Conservation (phyloP, 176 grass and related monocot species). For the Musa acuminata region DNA sequence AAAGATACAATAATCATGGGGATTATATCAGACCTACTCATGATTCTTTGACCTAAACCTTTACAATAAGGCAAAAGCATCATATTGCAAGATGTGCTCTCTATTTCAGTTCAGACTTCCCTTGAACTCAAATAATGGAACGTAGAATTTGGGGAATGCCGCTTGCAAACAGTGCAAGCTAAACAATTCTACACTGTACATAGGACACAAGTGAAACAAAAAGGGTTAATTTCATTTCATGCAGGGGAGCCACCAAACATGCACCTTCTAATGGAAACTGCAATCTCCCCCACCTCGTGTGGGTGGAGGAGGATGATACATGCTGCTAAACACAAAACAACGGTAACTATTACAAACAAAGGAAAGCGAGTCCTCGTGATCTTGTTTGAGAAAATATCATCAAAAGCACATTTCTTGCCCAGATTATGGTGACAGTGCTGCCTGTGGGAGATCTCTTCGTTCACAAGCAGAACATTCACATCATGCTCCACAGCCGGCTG, state of each 20-base stretch:
- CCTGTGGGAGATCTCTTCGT: conserved; percentile 31
- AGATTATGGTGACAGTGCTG: conserved; percentile 31
- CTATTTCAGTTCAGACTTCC: too few relatives aligned
- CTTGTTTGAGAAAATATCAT: conserved; percentile 29
- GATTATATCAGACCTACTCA: too few relatives aligned
- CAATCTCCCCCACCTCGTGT: conserved; percentile 35
- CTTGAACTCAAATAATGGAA: too few relatives aligned
- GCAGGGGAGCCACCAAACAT: conserved; percentile 34
- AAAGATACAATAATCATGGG: too few relatives aligned
- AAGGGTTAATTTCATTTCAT: conserved; percentile 8
- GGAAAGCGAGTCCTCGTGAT: conserved; percentile 32
- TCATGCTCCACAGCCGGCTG: conserved; percentile 16
- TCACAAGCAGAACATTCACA: conserved; percentile 38
- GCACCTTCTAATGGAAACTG: conserved; percentile 54
- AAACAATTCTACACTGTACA: neutral
- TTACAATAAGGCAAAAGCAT: too few relatives aligned
- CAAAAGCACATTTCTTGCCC: conserved; percentile 16
- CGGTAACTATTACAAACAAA: conserved; percentile 31
- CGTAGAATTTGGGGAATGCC: neutral
- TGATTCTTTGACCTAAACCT: too few relatives aligned
- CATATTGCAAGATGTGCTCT: too few relatives aligned
- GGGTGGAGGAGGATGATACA: conserved; percentile 77
- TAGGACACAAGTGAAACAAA: too few relatives aligned
- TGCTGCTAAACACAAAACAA: conserved; percentile 63
- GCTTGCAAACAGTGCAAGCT: neutral